phyloP scores from a whole-genome alignment of 2,329 filamentous ascomycete genomes.

The Hysterium pulicare region DNA sequence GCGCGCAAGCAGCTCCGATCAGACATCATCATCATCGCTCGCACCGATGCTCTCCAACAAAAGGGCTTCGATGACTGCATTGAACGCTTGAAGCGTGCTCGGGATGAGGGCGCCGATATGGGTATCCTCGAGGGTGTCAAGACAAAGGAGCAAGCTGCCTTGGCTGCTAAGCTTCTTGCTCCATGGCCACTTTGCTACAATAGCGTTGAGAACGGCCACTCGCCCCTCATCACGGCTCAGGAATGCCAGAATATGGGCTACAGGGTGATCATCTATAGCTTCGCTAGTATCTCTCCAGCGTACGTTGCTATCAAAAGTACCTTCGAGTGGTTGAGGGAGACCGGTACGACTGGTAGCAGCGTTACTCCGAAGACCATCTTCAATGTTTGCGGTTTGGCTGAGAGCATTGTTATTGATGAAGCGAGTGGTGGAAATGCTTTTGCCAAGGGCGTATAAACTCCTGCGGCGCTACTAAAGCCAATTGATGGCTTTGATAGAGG shows the following conservation, averaged over 20 bases:
- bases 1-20: slow-evolving; percentile 48
- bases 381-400: not conserved
- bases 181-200: slow-evolving; percentile 55
- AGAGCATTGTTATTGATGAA: slow-evolving; percentile 1
- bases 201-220: slow-evolving; percentile 55
- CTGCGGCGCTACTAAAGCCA: too few relatives aligned
- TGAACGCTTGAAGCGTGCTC: slow-evolving; percentile 49
- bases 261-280: slow-evolving; percentile 57
- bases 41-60: slow-evolving; percentile 59
- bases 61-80: slow-evolving; percentile 58
- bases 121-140: slow-evolving; percentile 59
- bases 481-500: too few relatives aligned
- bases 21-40: slow-evolving; percentile 63
- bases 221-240: slow-evolving; percentile 51
- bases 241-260: slow-evolving; percentile 57
- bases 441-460: slow-evolving; percentile 1
- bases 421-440: not conserved
- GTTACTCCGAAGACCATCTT: slow-evolving; percentile 1
- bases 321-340: slow-evolving; percentile 23
- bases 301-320: slow-evolving; percentile 31
- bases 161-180: slow-evolving; percentile 47
- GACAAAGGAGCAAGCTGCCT: slow-evolving; percentile 48
- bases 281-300: slow-evolving; percentile 27
- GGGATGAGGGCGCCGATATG: slow-evolving; percentile 62
- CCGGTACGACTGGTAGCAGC: slow-evolving; percentile 10